Evolutionary conservation across 148 eudicot species (phyloP).

Genomic region (Fagopyrum esculentum): DNA sequence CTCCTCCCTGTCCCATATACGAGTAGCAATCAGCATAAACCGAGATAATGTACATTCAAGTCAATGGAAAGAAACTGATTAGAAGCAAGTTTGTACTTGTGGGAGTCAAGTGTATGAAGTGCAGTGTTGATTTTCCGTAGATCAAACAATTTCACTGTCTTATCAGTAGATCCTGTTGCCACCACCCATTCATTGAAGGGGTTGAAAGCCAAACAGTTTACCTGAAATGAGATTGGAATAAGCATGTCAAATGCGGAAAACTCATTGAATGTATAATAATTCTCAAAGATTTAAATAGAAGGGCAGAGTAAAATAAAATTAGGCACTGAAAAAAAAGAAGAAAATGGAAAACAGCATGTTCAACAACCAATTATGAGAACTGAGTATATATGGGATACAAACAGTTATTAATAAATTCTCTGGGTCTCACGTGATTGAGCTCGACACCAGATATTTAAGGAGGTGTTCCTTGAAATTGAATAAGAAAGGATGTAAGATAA

Average conservation of each 20-base stretch:
- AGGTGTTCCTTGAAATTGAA: neutral
- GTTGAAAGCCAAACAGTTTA: conserved; percentile 77
- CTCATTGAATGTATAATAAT: neutral
- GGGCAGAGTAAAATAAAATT: neutral
- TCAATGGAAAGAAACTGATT: neutral
- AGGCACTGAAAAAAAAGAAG: neutral
- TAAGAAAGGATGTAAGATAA: no score
- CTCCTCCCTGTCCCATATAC: conserved; percentile 55
- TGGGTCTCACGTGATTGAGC: no score
- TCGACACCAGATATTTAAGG: neutral
- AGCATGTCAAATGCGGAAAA: neutral
- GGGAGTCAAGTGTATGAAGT: conserved; percentile 76
- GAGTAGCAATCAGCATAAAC: neutral
- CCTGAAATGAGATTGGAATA: conserved; percentile 27
- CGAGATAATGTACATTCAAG: neutral
- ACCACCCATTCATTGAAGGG: conserved; percentile 78
- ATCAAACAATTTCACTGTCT: conserved; percentile 61
- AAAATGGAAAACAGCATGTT: neutral
- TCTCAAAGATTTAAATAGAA: neutral
- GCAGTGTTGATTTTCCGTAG: conserved; percentile 45
- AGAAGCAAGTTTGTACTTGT: conserved; percentile 38
- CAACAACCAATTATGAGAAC: neutral
- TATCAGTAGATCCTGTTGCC: conserved; percentile 73
- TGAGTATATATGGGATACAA: neutral
- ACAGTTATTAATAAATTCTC: neutral